Conservation (phyloP, 2,329 filamentous ascomycete species). For the Gaeumannomyces sp. region DNA sequence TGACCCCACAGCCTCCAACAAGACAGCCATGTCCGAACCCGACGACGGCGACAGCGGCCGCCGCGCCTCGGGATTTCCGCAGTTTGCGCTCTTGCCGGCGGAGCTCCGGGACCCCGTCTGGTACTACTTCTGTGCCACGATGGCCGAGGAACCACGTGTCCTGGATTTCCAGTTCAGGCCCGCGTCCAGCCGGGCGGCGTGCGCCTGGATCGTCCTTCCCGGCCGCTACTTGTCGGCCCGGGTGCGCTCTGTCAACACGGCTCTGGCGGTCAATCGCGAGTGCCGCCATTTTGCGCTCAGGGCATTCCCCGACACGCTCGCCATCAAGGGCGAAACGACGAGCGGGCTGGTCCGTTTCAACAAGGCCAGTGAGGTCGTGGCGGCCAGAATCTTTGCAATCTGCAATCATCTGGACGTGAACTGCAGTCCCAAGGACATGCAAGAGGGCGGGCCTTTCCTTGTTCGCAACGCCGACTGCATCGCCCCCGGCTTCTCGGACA, state of each 20-base stretch:
- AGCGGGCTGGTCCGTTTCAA: neutral
- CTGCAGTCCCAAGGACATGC: neutral
- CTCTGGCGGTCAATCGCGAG: neutral
- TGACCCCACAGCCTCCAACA: neutral
- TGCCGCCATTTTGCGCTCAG: neutral
- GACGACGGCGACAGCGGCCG: too few relatives aligned
- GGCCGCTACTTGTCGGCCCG: slow-evolving; percentile 3
- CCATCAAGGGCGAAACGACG: neutral
- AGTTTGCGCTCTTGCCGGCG: neutral
- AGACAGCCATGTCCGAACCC: neutral
- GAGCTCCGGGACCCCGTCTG: neutral
- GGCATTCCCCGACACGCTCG: slow-evolving; percentile 1
- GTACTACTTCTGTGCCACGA: neutral
- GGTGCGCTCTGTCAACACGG: neutral
- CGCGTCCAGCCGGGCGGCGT: neutral
- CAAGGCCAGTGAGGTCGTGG: neutral
- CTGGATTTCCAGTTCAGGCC: neutral
- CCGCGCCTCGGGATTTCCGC: neutral
- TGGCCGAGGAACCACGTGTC: neutral
- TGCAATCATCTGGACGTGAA: neutral
- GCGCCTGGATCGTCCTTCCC: neutral
- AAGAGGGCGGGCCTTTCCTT: neutral
- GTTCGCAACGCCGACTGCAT: neutral
- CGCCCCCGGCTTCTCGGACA: neutral
- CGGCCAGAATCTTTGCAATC: neutral